Evolutionary conservation across 176 grass and related monocot genomes (phyloP), one percentile per base, ranked within the genome.

Genomic region (Puya raimondii): DNA sequence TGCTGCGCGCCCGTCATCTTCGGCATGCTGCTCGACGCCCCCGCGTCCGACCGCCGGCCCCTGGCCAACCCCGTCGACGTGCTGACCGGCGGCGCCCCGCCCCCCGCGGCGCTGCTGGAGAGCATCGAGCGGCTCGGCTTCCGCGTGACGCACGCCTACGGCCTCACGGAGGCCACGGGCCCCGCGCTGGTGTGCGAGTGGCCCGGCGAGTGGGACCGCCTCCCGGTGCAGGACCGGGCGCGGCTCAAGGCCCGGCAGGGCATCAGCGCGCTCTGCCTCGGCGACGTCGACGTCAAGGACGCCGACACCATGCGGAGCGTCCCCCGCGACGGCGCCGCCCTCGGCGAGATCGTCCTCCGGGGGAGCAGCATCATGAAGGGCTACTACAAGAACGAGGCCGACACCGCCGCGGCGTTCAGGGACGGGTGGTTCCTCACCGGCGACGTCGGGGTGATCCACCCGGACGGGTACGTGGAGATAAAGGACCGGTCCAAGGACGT

Each of bases 311-410:
- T 76, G 81, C 23, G 3, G 18, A 87, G 88, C 65, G 88, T 91
- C 9, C 74, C 84, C 11, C 78, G 68, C 0, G 84, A 91, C 67
- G 84, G 88, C 48, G 2, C 20, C 3, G 70, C 81, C 2, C 53
- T 84, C 14, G 88, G 88, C 1, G 78, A 91, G 71, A 84, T 91
- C 22, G 79, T 74, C 11, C 81, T 87, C 10, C 77, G 88, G 0
- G 88, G 88, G 0, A 91, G 84, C 75, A 91, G 54, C 57, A 68
- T 91, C 25, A 91, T 91, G 88, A 91, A 84, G 72, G 88, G 88
- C 0, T 91, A 87, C 70, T 76, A 75, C 78, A 89, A 85, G 63
- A 82, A 89, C 74, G 49, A 67, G 42, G 51, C 16, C 12, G 86
- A 59, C 16, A 89, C 86, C 27, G 78, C 72, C 50, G 67, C 48